These are phyloP conservation scores for Ochromonadaceae sp. DNA, from an alignment of 352 stramenopile species.

Conservation along the genomic window DNA sequence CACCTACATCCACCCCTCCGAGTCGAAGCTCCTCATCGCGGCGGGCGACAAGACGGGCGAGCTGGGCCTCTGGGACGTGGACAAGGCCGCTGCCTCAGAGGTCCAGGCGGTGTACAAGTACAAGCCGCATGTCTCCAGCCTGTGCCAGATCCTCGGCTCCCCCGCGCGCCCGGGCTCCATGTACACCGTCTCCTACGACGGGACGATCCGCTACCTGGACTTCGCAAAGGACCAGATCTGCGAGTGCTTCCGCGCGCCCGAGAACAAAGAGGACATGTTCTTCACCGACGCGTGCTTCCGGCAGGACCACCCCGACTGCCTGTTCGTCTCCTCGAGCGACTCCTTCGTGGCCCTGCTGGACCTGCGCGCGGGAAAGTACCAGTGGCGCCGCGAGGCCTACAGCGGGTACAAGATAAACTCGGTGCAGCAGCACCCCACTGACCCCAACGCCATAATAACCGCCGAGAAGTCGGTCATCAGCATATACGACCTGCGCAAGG, in stretches of 20 bases:
- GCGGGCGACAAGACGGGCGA: slow-evolving; percentile 54
- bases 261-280: not conserved
- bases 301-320: not conserved
- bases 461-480: not conserved
- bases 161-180: not conserved
- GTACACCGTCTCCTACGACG: slow-evolving; percentile 4
- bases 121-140: slow-evolving; percentile 14
- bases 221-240: not conserved
- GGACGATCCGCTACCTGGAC: slow-evolving; percentile 6
- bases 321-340: not conserved
- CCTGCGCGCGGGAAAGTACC: not conserved
- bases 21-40: slow-evolving; percentile 43
- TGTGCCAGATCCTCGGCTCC: not conserved
- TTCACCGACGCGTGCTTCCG: slow-evolving; percentile 1
- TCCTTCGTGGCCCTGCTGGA: not conserved
- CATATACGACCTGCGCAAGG: not conserved
- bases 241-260: not conserved
- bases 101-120: slow-evolving; percentile 14
- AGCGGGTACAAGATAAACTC: not conserved
- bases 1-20: slow-evolving; percentile 47
- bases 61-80: slow-evolving; percentile 53
- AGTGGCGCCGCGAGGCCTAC: not conserved
- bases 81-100: slow-evolving; percentile 35
- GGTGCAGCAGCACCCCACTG: not conserved
- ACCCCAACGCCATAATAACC: not conserved